Base-by-base conservation (phyloP, 305 asterid genomes). In the Withania somnifera region DNA sequence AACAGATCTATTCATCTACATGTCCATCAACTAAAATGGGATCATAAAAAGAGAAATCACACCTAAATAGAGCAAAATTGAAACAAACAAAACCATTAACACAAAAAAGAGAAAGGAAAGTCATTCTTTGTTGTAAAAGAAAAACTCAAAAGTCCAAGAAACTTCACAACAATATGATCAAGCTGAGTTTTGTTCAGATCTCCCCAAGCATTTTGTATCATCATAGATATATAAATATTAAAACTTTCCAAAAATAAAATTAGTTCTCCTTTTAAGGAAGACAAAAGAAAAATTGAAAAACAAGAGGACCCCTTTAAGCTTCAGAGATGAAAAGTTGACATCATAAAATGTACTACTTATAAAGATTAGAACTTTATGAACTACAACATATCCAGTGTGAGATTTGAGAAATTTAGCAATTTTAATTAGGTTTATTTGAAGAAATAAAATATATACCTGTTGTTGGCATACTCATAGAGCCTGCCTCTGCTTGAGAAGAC, bases 401-500 rank as follows among this genome's bases (percentile, higher is more conserved):
- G n/a, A n/a, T n/a, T n/a, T n/a, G n/a, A n/a, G n/a, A n/a, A n/a
- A n/a, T 83, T 11, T 4, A 11, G 26, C 6, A 11, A 13, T 14
- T 17, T 7, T 34, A 17, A 68, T 34, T 17, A 6, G 51, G 15
- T 40, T 69, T 20, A 11, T 45, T 19, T 36, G 30, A 30, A n/a
- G 2, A 34, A 47, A 47, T 13, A 47, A n/a, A n/a, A 15, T 19
- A 1, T 13, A 22, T 81, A 93, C 97, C 97, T 94, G 95, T 90
- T 85, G 89, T 93, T 93, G 61, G 98, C 91, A 81, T 94, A 94
- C 89, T 94, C 98, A 78, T 94, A 94, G 80, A 94, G 97, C 45
- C 94, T 96, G 64, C 98, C 98, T 58, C 98, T 89, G 87, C 83
- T 89, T 9, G 98, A 94, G 93, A 94, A 94, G 84, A 94, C 95